Percentiles rank a stretch among this genome's conserved stretches.
Evolutionary conservation across 139 green algal genomes (phyloP).

Genomic region (Edaphochlamys debaryana): DNA sequence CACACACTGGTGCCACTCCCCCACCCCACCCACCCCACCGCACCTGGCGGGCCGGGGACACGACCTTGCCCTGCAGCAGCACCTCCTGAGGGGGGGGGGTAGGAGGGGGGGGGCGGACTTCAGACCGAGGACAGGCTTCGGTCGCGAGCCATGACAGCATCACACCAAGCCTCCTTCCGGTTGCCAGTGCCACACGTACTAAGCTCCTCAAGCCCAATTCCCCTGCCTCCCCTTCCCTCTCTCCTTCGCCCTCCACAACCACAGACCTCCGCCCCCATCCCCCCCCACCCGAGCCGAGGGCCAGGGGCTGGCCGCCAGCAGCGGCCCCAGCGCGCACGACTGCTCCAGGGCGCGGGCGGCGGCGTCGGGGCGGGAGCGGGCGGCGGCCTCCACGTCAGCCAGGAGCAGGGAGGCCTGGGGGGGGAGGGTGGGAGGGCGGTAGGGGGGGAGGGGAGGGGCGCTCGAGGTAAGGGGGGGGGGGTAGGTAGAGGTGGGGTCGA

Average conservation of each 20-base stretch:
- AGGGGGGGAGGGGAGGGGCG: neutral
- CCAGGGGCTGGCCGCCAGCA: constrained; percentile 28
- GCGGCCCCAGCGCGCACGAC: constrained; percentile 20
- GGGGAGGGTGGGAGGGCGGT: neutral
- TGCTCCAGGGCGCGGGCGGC: constrained; percentile 11
- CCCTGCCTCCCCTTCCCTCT: too few species aligned
- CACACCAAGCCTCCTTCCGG: too few species aligned
- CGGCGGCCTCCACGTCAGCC: constrained; percentile 1
- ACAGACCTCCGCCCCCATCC: neutral
- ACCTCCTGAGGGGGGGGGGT: neutral
- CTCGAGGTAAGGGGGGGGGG: too few species aligned
- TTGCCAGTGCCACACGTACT: too few species aligned
- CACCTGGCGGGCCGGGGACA: constrained; percentile 30
- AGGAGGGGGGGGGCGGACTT: neutral
- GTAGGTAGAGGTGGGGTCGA: too few species aligned
- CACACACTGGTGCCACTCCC: too few species aligned
- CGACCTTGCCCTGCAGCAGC: constrained; percentile 9
- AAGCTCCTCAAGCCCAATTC: too few species aligned
- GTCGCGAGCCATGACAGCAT: too few species aligned
- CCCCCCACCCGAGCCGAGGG: constrained; percentile 2
- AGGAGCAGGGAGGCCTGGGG: constrained; percentile 16
- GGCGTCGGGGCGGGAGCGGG: neutral
- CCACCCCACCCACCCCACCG: too few species aligned
- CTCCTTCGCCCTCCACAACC: neutral
- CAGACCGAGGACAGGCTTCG: too few species aligned